Evolutionary conservation across 192 early-diverging fungal genomes (phyloP).

Genomic region (Ambispora gerdemannii): DNA sequence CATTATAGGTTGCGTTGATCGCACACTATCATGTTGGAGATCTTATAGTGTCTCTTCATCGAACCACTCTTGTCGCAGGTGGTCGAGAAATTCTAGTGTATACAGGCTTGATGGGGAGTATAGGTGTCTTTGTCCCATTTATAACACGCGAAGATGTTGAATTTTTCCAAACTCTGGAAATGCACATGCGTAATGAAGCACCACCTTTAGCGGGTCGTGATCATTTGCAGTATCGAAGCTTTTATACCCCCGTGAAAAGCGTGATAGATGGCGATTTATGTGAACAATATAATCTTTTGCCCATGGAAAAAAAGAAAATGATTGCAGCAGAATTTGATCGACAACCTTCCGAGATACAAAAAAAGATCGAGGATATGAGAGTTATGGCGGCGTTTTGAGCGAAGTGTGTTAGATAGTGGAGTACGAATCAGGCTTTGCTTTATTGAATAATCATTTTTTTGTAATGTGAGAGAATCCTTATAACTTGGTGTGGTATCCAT

Average conservation of each 20-base stretch:
- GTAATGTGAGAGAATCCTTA: too few species aligned
- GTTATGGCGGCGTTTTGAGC: conserved; percentile 45
- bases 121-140: conserved; percentile 87
- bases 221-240: conserved; percentile 81
- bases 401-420: too few species aligned
- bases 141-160: conserved; percentile 86
- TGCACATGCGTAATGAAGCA: conserved; percentile 74
- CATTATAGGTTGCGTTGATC: conserved; percentile 56
- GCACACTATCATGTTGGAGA: conserved; percentile 87
- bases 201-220: conserved; percentile 82
- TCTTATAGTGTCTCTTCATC: conserved; percentile 74
- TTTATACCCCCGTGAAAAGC: conserved; percentile 71
- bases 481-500: too few species aligned
- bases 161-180: conserved; percentile 90
- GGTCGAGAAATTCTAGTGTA: conserved; percentile 88
- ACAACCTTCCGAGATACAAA: conserved; percentile 76
- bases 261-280: conserved; percentile 91
- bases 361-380: conserved; percentile 94
- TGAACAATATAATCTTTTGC: conserved; percentile 75
- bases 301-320: conserved; percentile 65
- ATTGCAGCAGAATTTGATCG: conserved; percentile 90
- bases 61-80: conserved; percentile 76
- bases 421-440: too few species aligned
- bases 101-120: conserved; percentile 78
- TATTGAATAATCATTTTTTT: too few species aligned